Evolutionary conservation across 768 basidiomycete species (phyloP), one percentile per base, ranked within the genome.

Genomic region (Phlebiopsis flavidoalba): DNA sequence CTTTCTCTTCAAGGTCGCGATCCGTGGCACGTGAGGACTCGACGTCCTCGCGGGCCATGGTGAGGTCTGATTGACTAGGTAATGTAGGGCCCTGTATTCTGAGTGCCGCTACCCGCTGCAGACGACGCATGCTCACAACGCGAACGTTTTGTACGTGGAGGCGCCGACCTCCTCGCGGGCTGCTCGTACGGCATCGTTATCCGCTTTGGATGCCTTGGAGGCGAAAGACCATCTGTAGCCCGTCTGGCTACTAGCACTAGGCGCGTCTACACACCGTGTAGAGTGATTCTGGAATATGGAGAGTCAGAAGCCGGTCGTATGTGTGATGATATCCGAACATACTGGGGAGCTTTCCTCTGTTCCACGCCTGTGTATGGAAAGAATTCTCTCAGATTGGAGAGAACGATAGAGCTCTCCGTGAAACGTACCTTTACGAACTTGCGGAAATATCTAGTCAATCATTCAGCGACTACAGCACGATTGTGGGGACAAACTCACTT

Each of bases 151-250:
- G 61, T 80, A 73, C 1, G 80, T 83, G 1, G 77, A 76, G 1
- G 72, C 75, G 50, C 72, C 76, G 4, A 93, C 86, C 57, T 83
- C 80, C 58, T 81, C 81, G 24, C 87, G 83, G 1, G 83, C 82
- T 17, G 76, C 74, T 14, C 79, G 80, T n/a, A 92, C 70, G 0
- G 85, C 83, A 1, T 80, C 80, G 12, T 71, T 72, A 37, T 93
- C 89, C 0, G 78, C 80, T n/a, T 78, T 77, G 19, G 82, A 83
- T 2, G 75, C 69, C 59, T 90, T 89, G 19, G 84, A 81, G 2
- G 88, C 86, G 68, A 95, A 95, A 0, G 84, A 83, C 93, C 93
- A 95, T 75, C 91, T 93, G 74, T 93, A 94, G 0, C 81, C 84
- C 5, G 94, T 95, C 60, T 89, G 86, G 50, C 82, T 77, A 36